Percentiles rank a stretch among this genome's conserved stretches.
Evolutionary conservation across 352 stramenopile genomes (phyloP).

Genomic region (Globisporangium alternatum): DNA sequence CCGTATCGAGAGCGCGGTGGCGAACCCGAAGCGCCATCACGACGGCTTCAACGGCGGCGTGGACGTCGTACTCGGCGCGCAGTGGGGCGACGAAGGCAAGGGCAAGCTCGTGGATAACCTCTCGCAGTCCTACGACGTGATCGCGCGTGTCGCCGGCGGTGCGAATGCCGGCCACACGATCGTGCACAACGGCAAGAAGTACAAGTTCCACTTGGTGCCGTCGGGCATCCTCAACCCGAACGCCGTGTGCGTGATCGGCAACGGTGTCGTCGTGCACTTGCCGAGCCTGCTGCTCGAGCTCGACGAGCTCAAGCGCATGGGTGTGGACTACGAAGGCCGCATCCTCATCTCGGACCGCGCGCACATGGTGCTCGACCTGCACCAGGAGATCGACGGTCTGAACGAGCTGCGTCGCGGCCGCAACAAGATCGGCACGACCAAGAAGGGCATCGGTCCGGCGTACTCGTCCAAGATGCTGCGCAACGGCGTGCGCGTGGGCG

Average conservation of each 20-base stretch:
- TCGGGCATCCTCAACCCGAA: slow-evolving; percentile 97
- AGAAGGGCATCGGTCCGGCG: slow-evolving; percentile 97
- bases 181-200: slow-evolving; percentile 97
- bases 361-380: slow-evolving; percentile 99
- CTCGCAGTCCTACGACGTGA: slow-evolving; percentile 95
- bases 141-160: slow-evolving; percentile 95
- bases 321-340: slow-evolving; percentile 90
- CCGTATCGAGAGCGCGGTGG: slow-evolving; percentile 82
- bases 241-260: slow-evolving; percentile 96
- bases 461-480: slow-evolving; percentile 99
- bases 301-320: slow-evolving; percentile 86
- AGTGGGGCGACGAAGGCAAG: slow-evolving; percentile 99
- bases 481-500: slow-evolving; percentile 96
- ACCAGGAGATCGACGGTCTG: slow-evolving; percentile 92
- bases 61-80: slow-evolving; percentile 95
- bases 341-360: slow-evolving; percentile 97
- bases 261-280: slow-evolving; percentile 98
- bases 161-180: slow-evolving; percentile 99
- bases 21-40: slow-evolving; percentile 73
- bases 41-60: slow-evolving; percentile 69
- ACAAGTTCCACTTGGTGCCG: slow-evolving; percentile 99
- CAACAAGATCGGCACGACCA: slow-evolving; percentile 99
- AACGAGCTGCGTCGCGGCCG: slow-evolving; percentile 83
- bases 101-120: slow-evolving; percentile 97
- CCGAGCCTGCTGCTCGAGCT: slow-evolving; percentile 96